Evolutionary conservation across 768 basidiomycete genomes (phyloP).

Genomic region (Tulasnella calospora): DNA sequence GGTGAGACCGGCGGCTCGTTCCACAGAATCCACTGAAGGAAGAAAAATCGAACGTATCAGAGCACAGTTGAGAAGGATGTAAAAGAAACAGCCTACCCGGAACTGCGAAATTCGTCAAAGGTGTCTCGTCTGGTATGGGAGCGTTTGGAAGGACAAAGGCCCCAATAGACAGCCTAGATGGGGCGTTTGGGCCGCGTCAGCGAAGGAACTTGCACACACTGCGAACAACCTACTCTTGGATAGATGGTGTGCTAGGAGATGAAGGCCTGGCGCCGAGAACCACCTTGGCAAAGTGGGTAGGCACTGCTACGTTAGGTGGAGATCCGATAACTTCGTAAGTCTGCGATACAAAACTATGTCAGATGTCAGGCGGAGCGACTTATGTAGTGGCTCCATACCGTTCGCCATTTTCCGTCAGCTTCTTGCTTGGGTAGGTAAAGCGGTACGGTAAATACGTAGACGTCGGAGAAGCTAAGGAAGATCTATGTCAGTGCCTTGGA

Average conservation of each 20-base stretch:
- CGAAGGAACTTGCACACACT: not conserved
- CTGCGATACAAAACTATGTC: slow-evolving; percentile 40
- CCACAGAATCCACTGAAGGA: slow-evolving; percentile 80
- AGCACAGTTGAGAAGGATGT: not conserved
- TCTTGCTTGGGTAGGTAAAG: slow-evolving; percentile 88
- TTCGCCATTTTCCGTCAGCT: slow-evolving; percentile 88
- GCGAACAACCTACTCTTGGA: slow-evolving; percentile 46
- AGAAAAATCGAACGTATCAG: not conserved
- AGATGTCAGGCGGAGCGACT: not conserved
- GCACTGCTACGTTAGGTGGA: slow-evolving; percentile 85
- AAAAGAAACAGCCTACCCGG: slow-evolving; percentile 52
- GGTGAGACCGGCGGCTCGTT: slow-evolving; percentile 79
- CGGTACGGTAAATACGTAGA: slow-evolving; percentile 96
- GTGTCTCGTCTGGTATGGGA: slow-evolving; percentile 77
- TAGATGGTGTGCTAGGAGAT: slow-evolving; percentile 64
- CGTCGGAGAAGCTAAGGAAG: slow-evolving; percentile 64
- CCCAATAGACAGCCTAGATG: slow-evolving; percentile 58
- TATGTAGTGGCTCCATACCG: slow-evolving; percentile 52
- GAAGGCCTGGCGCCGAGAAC: slow-evolving; percentile 71
- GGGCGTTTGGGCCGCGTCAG: not conserved
- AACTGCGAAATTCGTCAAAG: slow-evolving; percentile 73
- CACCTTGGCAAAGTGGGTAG: slow-evolving; percentile 98
- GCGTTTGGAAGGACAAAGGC: slow-evolving; percentile 96
- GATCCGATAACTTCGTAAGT: slow-evolving; percentile 91
- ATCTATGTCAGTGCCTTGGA: not conserved